A percentile compares a stretch with the other conserved stretches of the same genome.
phyloP scores from a whole-genome alignment of 2,329 filamentous ascomycete species.

The Amylocarpus encephaloides region DNA sequence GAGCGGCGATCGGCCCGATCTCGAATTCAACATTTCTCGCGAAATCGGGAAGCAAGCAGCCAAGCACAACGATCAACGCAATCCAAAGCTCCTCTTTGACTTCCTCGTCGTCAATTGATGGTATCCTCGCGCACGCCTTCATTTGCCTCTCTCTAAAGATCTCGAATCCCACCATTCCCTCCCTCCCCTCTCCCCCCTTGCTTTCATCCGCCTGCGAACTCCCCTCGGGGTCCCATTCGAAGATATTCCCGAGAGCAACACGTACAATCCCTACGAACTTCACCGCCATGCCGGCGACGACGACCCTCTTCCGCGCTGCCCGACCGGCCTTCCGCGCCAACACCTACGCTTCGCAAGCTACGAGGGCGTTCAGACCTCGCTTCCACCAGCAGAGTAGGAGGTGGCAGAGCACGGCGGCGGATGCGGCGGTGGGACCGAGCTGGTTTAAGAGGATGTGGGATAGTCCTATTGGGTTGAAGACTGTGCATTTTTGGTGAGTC shows the following conservation, averaged over 20 bases:
- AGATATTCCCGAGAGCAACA: not conserved
- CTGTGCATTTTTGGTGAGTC: conserved; percentile 92
- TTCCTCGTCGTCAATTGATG: not conserved
- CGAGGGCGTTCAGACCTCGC: conserved; percentile 35
- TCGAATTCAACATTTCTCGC: too few relatives aligned
- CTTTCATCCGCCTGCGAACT: too few relatives aligned
- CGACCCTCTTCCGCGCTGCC: conserved; percentile 44
- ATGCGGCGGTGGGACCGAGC: conserved; percentile 37
- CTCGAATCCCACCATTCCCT: too few relatives aligned
- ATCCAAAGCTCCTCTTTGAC: not conserved
- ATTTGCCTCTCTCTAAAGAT: not conserved
- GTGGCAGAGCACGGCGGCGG: conserved; percentile 59
- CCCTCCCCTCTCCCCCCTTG: not conserved
- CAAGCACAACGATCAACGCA: conserved; percentile 2
- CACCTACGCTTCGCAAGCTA: conserved; percentile 42
- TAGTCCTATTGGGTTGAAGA: conserved; percentile 77
- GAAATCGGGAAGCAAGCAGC: too few relatives aligned
- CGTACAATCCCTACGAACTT: not conserved
- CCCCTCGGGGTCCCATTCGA: too few relatives aligned
- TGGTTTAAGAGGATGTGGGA: conserved; percentile 78
- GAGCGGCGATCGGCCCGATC: too few relatives aligned
- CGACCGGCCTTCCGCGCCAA: conserved; percentile 45
- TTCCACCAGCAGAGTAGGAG: conserved; percentile 47
- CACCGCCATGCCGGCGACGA: conserved; percentile 20
- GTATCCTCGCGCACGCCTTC: too few relatives aligned